Base-by-base conservation (phyloP, 2,329 filamentous ascomycete genomes). In the Claviceps fusiformis region DNA sequence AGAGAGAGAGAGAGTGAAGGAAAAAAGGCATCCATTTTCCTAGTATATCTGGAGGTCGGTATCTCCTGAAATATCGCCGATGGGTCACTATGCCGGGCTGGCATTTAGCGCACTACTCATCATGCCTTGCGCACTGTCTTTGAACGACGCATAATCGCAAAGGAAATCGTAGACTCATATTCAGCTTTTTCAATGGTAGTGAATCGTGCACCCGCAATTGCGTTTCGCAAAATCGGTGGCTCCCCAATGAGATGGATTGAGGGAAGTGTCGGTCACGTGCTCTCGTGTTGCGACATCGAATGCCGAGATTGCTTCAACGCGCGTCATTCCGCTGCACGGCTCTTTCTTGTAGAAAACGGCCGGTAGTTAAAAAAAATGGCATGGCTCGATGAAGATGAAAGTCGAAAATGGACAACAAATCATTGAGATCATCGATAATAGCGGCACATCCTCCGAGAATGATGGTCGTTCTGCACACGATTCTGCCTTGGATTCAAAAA, bases 371-470 rank as follows among this genome's bases (percentile, higher is more conserved):
- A 11, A 5, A 39, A 19, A 44, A 49, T 31, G 29, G n/a, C 46
- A 57, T 57, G 56, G 56, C 24, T 44, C 41, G 13, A 27, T 29
- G 48, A 54, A 55, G 24, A 57, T 57, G 56, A 54, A 51, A 24
- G 8, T 29, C 41, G n/a, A 57, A 33, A 51, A 49, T 52, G 39
- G 47, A 24, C 52, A 50, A 3, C 44, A 56, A 35, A 54, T 64
- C 47, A 62, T 67, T 45, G 62, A 67, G 31, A 62, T 68, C 27
- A 53, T 55, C 27, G 65, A 67, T 37, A 59, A 64, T 57, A 62
- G 58, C 9, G 53, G 54, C 13, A 61, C 59, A 3, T 55, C 54
- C 0, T 67, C 64, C 2, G 62, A 62, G 24, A 44, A 57, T 1
- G 63, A 60, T 13, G 51, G 59, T 10, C 58, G 56, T 4, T 35